A percentile compares a stretch with the other conserved stretches of the same genome.
Conservation (phyloP, 805 yeast genomes). For the Candida coleopterorum region DNA sequence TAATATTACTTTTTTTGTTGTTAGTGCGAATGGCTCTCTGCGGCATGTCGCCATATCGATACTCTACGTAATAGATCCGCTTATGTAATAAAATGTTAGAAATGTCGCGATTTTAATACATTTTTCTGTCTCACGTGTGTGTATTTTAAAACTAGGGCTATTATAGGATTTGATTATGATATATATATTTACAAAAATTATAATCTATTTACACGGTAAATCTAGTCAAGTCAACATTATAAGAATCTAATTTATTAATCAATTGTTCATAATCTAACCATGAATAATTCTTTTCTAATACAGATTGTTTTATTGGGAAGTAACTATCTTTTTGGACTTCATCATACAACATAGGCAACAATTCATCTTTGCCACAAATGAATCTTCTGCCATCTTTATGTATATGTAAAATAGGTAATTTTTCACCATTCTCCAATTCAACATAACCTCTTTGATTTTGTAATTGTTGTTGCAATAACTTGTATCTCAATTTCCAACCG, state of each 20-base stretch:
- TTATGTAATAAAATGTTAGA: too few species aligned
- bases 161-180: too few species aligned
- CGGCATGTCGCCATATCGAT: too few species aligned
- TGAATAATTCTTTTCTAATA: constrained; percentile 44
- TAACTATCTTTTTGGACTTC: constrained; percentile 43
- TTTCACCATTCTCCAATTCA: constrained; percentile 10
- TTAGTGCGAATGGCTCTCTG: constrained; percentile 7
- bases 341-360: constrained; percentile 52
- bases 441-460: constrained; percentile 37
- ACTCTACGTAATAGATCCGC: too few species aligned
- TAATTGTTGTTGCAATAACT: constrained; percentile 49
- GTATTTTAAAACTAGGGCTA: too few species aligned
- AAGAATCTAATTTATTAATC: constrained; percentile 43
- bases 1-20: constrained; percentile 2
- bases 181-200: too few species aligned
- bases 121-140: too few species aligned
- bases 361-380: constrained; percentile 59
- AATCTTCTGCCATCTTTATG: constrained; percentile 45
- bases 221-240: constrained; percentile 34
- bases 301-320: constrained; percentile 39
- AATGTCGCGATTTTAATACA: too few species aligned
- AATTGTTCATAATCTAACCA: constrained; percentile 45
- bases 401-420: constrained; percentile 46
- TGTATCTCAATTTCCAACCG: constrained; percentile 88
- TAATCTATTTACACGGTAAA: constrained; percentile 16